Base-by-base conservation (phyloP, 371 early-diverging fungal species). In the Mortierella polycephala region DNA sequence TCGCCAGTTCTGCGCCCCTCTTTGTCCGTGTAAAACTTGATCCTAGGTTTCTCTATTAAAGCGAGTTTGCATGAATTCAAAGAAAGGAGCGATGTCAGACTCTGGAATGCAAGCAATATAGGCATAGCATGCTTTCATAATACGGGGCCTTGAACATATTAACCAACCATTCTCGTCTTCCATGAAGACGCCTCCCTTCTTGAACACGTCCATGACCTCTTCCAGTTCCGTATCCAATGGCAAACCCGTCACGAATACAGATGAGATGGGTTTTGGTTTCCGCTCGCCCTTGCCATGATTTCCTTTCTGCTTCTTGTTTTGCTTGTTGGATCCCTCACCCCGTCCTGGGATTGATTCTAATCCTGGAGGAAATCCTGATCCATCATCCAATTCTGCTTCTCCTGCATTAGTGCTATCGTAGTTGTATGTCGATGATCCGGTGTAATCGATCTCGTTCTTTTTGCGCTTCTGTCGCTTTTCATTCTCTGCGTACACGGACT, bases 111-210 rank as follows among this genome's bases (percentile, higher is more conserved):
- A 30, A 30, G 30, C 2, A 30, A 2, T 30, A 30, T 30, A 30
- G 30, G 4, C 30, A 30, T 30, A 30, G 30, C 14, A 57, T 7
- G 6, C 13, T 2, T 4, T 23, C 18, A 9, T 10, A 8, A 16
- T 23, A n/a, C 30, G 30, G 30, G 30, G 30, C 30, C 30, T 30
- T 30, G 30, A 30, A 30, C 30, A 30, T 30, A 30, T 30, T 30
- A 4, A 40, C 58, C 54, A 62, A 71, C 76, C 77, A 52, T 67
- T 60, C 23, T 77, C 77, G 74, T 95, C 97, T 57, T 95, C 94
- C 93, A 95, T 91, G 42, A 98, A 90, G 4, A 97, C 87, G 37
- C 98, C 98, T 66, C 90, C 96, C 73, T 96, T 96, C 45, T 87
- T 85, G 81, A 97, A 98, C 6, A 85, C 84, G 12, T 88, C 87